Evolutionary conservation across 1,284 basidiomycete genomes (phyloP), one percentile per base, ranked within the genome.

Genomic region (Vanrija pseudolonga): DNA sequence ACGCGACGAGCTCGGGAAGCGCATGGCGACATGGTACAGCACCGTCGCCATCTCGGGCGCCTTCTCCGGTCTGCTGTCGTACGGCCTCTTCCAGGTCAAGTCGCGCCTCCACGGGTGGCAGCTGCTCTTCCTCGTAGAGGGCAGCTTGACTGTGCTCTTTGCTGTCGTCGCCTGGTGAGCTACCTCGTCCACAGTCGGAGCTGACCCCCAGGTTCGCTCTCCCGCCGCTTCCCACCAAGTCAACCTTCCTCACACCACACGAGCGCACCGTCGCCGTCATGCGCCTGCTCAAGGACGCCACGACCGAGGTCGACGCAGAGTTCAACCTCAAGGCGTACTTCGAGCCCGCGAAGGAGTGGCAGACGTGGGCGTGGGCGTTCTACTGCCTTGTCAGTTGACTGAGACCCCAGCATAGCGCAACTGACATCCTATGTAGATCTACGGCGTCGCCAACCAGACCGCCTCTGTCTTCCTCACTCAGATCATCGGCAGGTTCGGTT

Each of bases 81-180:
- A 77, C 50, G 79, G 79, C 9, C 23, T 79, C 15, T 80, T 81
- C 60, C 79, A 80, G 24, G 76, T 80, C 22, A 56, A 77, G 9
- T 64, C 72, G 52, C 51, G 69, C 6, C 74, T 80, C 54, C 71
- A 80, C 59, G 69, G 73, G 9, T 81, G 79, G 80, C 77, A 80
- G 64, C 78, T 76, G 56, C 62, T 81, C 18, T 81, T 81, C 61
- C 78, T 80, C 76, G 79, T 80, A 45, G 80, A 80, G 74, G 80
- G 79, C 64, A 55, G 28, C 11, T 17, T 49, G 20, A 60, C 59
- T 22, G 60, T 79, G 7, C 45, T 69, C 6, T 77, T 80, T 52
- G 78, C 79, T 8, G 61, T 73, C 17, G 71, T 80, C 43, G 78
- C 80, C 11, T 26, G 26, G 19, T 40, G 39, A 26, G 26, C 26